Conservation (phyloP, 306 rosid genomes). For the Geum urbanum region DNA sequence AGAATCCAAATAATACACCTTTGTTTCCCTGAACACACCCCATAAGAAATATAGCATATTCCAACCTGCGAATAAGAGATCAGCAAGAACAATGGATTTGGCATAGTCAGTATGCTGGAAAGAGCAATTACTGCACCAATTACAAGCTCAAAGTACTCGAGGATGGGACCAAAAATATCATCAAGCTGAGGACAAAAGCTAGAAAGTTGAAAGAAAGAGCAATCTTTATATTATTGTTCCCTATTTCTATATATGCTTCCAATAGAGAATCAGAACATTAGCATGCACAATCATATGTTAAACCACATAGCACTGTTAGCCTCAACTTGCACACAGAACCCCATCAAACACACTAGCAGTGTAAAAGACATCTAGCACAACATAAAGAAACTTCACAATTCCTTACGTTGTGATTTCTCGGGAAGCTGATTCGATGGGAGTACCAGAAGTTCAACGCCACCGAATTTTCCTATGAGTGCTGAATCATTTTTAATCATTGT, state of each 20-base stretch:
- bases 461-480: slow-evolving; percentile 71
- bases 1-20: slow-evolving; percentile 47
- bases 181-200: not conserved
- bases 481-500: slow-evolving; percentile 74
- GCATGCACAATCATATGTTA: not conserved
- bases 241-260: not conserved
- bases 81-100: no score
- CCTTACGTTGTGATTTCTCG: slow-evolving; percentile 83
- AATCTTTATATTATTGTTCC: slow-evolving; percentile 11
- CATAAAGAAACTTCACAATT: slow-evolving; percentile 19
- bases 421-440: slow-evolving; percentile 90
- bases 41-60: slow-evolving; percentile 82
- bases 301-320: not conserved
- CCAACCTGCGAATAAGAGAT: slow-evolving; percentile 67
- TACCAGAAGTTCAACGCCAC: slow-evolving; percentile 78
- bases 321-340: slow-evolving; percentile 19
- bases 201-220: not conserved
- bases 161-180: not conserved
- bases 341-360: slow-evolving; percentile 15
- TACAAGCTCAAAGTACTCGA: slow-evolving; percentile 6
- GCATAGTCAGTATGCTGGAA: not conserved
- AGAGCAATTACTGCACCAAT: slow-evolving; percentile 12
- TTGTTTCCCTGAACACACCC: slow-evolving; percentile 83
- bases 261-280: not conserved
- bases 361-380: slow-evolving; percentile 1